These are phyloP conservation scores for Suillus weaverae DNA, from an alignment of 768 basidiomycete species.

Conservation along the genomic window DNA sequence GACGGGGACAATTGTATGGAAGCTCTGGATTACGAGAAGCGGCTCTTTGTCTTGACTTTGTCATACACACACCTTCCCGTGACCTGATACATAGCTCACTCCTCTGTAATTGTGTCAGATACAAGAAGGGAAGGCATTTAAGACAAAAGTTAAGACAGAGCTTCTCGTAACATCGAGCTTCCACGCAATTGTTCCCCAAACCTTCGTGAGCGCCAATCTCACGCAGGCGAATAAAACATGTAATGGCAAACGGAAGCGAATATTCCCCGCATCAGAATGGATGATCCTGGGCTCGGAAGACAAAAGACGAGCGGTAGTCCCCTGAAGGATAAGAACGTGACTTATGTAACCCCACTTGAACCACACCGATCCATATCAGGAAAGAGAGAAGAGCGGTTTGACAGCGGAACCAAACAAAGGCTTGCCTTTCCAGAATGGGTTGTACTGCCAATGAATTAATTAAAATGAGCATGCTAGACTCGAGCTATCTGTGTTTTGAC, in stretches of 20 bases:
- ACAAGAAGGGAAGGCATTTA: neutral
- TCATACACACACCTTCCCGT: neutral
- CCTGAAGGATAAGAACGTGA: neutral
- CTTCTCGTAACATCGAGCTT: neutral
- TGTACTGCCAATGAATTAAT: neutral
- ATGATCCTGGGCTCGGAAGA: neutral
- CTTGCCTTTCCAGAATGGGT: neutral
- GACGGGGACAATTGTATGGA: neutral
- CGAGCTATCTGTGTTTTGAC: neutral
- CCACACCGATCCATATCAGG: neutral
- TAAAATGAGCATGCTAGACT: too few species aligned
- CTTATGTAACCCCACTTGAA: neutral
- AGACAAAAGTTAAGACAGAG: constrained; percentile 1
- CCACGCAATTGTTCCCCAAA: constrained; percentile 11
- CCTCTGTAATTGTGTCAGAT: neutral
- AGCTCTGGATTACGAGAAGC: neutral
- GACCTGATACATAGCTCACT: neutral
- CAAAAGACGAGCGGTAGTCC: neutral
- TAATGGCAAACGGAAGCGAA: neutral
- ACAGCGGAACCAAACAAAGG: constrained; percentile 12
- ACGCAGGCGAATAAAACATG: neutral
- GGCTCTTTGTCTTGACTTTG: neutral
- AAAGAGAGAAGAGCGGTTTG: neutral
- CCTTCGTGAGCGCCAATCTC: constrained; percentile 7
- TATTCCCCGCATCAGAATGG: neutral